Evolutionary conservation across 306 rosid species (phyloP).

Genomic region (Cicer chorassanicum): DNA sequence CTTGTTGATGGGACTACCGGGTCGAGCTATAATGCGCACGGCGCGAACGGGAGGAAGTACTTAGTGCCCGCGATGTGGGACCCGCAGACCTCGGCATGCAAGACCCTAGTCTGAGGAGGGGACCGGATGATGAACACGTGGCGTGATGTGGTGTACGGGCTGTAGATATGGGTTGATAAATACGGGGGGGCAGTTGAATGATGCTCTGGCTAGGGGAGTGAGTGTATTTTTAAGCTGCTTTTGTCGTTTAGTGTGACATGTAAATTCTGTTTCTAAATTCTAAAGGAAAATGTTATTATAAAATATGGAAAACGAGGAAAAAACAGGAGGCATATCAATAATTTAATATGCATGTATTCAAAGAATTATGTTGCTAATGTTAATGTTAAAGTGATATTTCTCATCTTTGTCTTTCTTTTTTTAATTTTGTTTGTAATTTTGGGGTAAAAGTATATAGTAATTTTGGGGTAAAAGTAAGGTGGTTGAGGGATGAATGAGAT

Average conservation of each 20-base stretch:
- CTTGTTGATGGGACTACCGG: slow-evolving; percentile 62
- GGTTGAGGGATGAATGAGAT: slow-evolving; percentile 18
- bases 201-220: background rate
- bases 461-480: slow-evolving; percentile 1
- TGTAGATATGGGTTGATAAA: slow-evolving; percentile 46
- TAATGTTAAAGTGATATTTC: background rate
- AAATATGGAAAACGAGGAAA: slow-evolving; percentile 30
- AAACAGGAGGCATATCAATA: background rate
- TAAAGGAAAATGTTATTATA: slow-evolving; percentile 21
- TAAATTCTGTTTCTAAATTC: slow-evolving; percentile 46
- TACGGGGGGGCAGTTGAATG: slow-evolving; percentile 33
- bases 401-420: background rate
- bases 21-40: slow-evolving; percentile 82
- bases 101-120: slow-evolving; percentile 61
- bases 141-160: slow-evolving; percentile 3
- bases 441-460: too few species aligned
- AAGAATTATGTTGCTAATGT: too few species aligned
- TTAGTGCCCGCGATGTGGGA: slow-evolving; percentile 98
- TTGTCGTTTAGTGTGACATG: slow-evolving; percentile 69
- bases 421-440: slow-evolving; percentile 7
- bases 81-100: slow-evolving; percentile 71
- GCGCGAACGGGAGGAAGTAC: slow-evolving; percentile 69
- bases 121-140: slow-evolving; percentile 7
- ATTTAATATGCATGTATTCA: background rate
- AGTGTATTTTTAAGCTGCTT: slow-evolving; percentile 27